Evolutionary conservation across 306 rosid species (phyloP).

Genomic region (Vigna angularis): DNA sequence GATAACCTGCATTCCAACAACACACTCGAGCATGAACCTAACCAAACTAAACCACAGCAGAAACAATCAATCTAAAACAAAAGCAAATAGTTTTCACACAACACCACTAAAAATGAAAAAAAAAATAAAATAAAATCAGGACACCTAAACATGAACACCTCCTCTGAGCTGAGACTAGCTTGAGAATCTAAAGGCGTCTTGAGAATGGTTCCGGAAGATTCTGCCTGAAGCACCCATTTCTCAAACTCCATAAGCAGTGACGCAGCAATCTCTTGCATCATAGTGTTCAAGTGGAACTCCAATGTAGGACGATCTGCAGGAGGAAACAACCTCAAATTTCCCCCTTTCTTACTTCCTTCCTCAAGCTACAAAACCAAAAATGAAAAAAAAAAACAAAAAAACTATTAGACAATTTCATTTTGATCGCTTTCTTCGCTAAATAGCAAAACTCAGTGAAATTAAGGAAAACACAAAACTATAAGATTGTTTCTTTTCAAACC

Average conservation of each 20-base stretch:
- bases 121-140: constrained; percentile 50
- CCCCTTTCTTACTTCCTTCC: constrained; percentile 81
- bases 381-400: neutral
- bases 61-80: neutral
- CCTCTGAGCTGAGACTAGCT: constrained; percentile 99
- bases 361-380: constrained; percentile 68
- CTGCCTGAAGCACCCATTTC: constrained; percentile 98
- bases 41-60: constrained; percentile 19
- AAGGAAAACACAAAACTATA: neutral
- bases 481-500: neutral
- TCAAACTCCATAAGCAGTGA: constrained; percentile 93
- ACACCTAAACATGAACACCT: constrained; percentile 99
- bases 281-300: constrained; percentile 90
- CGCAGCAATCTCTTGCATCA: constrained; percentile 98
- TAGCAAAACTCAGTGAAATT: neutral
- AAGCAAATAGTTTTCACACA: constrained; percentile 8
- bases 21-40: constrained; percentile 39
- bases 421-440: neutral
- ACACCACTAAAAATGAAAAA: constrained; percentile 19
- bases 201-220: constrained; percentile 93
- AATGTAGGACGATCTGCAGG: constrained; percentile 84
- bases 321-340: constrained; percentile 87
- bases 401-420: neutral
- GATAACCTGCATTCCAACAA: constrained; percentile 70
- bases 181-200: constrained; percentile 99